Base-by-base conservation (phyloP, 2,329 filamentous ascomycete species). In the Saccharata proteae region DNA sequence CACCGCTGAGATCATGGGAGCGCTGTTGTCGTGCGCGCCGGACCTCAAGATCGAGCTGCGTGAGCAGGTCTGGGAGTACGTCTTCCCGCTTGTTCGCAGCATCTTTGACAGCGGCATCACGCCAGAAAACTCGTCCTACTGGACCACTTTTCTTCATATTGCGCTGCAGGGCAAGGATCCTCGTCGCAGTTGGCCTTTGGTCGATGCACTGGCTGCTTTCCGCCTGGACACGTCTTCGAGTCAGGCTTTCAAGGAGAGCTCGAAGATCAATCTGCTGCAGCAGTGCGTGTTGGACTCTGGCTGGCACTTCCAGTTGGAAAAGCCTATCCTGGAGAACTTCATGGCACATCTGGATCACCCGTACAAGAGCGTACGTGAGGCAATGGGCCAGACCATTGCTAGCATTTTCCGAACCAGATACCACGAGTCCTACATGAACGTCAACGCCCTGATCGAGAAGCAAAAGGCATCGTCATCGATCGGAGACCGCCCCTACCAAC, bases 211-310 rank as follows among this genome's bases (percentile, higher is more conserved):
- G 13, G 73, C 80, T 27, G 74, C 77, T 32, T 96, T 96, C 70
- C 73, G 84, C 17, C 67, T 98, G 7, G 90, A 98, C 51, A 88
- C 96, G 78, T 67, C 74, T 5, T 94, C 88, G 0, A 94, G 96
- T 50, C 90, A 92, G 4, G 90, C 90, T 0, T 98, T 98, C 69
- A 98, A 98, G 54, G 92, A 98, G 54, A 93, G 88, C 34, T 92
- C 88, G 16, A 94, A 96, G 61, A 83, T 98, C 11, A 79, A 90
- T 42, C 64, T 98, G 17, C 65, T 98, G 12, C 84, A 94, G 43
- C 84, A 93, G 43, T 72, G 82, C 39, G 80, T 98, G 37, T 76
- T 77, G 26, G 85, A 93, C 46, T 73, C 77, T 20, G 90, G 90
- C 2, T 98, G 92, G 90, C 90, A 98, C 54, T 98, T 94, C 65